Base-by-base conservation (phyloP, 1,284 basidiomycete species). In the Malassezia yamatoensis region DNA sequence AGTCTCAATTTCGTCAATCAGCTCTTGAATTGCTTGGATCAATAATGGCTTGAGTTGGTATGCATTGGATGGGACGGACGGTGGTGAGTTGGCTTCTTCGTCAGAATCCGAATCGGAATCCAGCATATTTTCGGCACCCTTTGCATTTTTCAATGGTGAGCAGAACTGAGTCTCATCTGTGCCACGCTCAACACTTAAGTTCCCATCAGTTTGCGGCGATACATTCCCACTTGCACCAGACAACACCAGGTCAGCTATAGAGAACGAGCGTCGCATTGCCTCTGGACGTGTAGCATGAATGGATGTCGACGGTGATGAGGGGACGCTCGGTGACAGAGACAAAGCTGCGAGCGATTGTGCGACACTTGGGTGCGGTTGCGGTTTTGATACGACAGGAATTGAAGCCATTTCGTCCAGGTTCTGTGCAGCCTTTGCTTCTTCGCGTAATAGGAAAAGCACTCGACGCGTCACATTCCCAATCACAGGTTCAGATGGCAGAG, bases 1-100 rank as follows among this genome's bases (percentile, higher is more conserved):
- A 3, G 88, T 90, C 75, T 96, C 93, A 46, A 98, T 79, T 76
- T 98, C 94, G 66, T 94, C 90, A 45, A 96, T 81, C 13, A 96
- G 86, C 72, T 96, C 77, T 44, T 75, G 74, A 39, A 78, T 77
- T n/a, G 76, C 77, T 56, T 78, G 76, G 50, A 76, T 72, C 39
- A 78, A 72, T 12, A 77, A 62, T 10, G 76, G 76, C 57, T 77
- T 77, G 29, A 74, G 60, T 20, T 70, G 64, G 59, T 67, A 67
- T 3, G 66, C 64, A 5, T 66, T 61, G n/a, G 57, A 54, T 35
- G 32, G 16, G 4, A 53, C 38, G 34, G 51, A 46, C 29, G 33
- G 7, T 4, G 24, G 15, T 44, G 33, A 18, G 10, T 35, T n/a
- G n/a, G 20, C 5, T 18, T 34, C 45, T 24, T 54, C 56, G 24